phyloP scores from a whole-genome alignment of 2,329 filamentous ascomycete genomes.

The Tricladium varicosporioides region DNA sequence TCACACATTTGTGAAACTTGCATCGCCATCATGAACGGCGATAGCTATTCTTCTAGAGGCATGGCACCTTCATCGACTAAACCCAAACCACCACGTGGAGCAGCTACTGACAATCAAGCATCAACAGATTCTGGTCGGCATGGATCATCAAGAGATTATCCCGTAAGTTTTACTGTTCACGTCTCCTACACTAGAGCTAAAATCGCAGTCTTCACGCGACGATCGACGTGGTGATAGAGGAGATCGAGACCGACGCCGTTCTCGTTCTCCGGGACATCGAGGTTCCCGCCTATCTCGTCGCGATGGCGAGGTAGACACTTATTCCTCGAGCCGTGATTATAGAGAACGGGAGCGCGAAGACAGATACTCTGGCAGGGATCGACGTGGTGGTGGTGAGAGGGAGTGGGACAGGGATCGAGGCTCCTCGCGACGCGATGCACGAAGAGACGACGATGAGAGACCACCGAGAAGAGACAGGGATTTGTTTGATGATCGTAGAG shows the following conservation, averaged over 20 bases:
- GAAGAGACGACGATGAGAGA: constrained; percentile 65
- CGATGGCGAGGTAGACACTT: constrained; percentile 77
- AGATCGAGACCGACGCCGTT: constrained; percentile 67
- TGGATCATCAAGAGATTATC: constrained; percentile 48
- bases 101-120: constrained; percentile 36
- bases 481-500: constrained; percentile 58
- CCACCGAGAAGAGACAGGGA: constrained; percentile 55
- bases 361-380: constrained; percentile 72
- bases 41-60: constrained; percentile 79
- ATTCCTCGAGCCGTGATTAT: constrained; percentile 90
- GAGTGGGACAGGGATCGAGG: constrained; percentile 74
- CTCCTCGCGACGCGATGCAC: constrained; percentile 57
- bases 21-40: constrained; percentile 71
- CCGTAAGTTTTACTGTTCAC: constrained; percentile 39
- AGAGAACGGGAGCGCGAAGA: constrained; percentile 93
- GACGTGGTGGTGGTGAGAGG: constrained; percentile 62
- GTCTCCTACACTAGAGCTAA: constrained; percentile 24
- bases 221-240: constrained; percentile 44
- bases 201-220: constrained; percentile 35
- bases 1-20: neutral
- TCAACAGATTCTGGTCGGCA: constrained; percentile 47
- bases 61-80: constrained; percentile 32
- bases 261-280: constrained; percentile 78
- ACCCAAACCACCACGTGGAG: constrained; percentile 25
- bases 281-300: constrained; percentile 64